These are phyloP conservation scores for Carex pumila DNA, from an alignment of 176 grass and related monocot genomes.

Conservation along the genomic window DNA sequence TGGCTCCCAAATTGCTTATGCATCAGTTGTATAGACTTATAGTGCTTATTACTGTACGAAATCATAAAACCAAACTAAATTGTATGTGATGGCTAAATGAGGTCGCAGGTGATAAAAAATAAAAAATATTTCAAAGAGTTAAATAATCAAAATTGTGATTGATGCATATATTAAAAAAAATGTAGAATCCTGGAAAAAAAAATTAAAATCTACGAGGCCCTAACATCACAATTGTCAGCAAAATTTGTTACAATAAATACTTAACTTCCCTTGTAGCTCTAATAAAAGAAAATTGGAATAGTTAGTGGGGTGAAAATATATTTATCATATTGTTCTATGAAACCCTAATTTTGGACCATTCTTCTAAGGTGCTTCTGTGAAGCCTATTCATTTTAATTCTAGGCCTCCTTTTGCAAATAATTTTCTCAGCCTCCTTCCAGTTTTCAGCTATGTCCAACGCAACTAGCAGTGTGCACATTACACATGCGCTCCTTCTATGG, in stretches of 20 bases:
- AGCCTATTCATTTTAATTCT: constrained; percentile 76
- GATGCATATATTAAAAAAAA: background rate
- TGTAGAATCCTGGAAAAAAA: background rate
- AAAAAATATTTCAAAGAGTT: background rate
- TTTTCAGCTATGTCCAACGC: constrained; percentile 43
- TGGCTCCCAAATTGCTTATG: background rate
- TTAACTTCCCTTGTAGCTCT: constrained; percentile 3
- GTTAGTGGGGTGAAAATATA: background rate
- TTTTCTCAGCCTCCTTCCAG: constrained; percentile 74
- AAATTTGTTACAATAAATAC: constrained; percentile 14
- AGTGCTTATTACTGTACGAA: background rate
- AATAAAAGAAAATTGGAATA: background rate
- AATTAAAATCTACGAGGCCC: background rate
- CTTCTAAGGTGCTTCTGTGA: constrained; percentile 68
- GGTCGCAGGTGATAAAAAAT: background rate
- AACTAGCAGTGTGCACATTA: constrained; percentile 76
- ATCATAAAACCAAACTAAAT: background rate
- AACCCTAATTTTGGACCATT: constrained; percentile 53
- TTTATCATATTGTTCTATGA: constrained; percentile 24
- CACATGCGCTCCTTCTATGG: constrained; percentile 84
- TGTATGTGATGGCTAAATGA: background rate
- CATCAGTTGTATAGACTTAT: background rate
- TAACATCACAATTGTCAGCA: background rate
- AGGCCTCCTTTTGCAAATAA: constrained; percentile 51
- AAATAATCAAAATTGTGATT: constrained; percentile 6